Evolutionary conservation across 2,329 filamentous ascomycete genomes (phyloP), one percentile per base, ranked within the genome.

Genomic region (Ophiostoma perfectum): DNA sequence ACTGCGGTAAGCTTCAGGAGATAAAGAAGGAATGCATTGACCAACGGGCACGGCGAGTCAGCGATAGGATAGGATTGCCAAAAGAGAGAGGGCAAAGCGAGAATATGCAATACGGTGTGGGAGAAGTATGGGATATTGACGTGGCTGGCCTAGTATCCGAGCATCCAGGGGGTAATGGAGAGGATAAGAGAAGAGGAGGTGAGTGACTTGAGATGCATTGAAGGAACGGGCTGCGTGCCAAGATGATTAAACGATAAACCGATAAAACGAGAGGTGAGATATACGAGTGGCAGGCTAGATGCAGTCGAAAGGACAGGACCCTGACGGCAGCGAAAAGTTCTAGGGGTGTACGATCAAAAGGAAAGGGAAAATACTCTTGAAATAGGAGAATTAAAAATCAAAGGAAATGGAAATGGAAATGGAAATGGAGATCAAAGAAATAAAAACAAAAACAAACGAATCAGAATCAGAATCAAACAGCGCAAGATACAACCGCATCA

Each of bases 51-150:
- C 27, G 27, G 27, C 42, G 7, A 44, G 7, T 3, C 27, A 63
- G 60, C 41, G 63, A 64, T 64, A 64, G 63, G 63, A 27, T 27
- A 47, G 63, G 42, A 64, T 64, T 64, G 41, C 63, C 63, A 47
- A 64, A 64, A 64, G 63, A 64, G 63, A 64, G n/a, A 44, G n/a
- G 12, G 39, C 62, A 42, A 63, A 42, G 39, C 39, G 60, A 63
- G 7, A 11, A 60, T 38, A 63, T 63, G 60, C 38, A 42, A 42
- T 41, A 14, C 27, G 36, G 14, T 63, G 18, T 60, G 27, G 16
- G 16, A 52, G 16, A 42, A 6, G 58, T 38, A 18, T n/a, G 38
- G 7, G n/a, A 42, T 42, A 41, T 38, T 27, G 52, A 58, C 27
- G 52, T 44, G 60, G 39, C 60, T 63, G 60, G 39, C 36, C 36